phyloP scores from a whole-genome alignment of 805 yeast genomes.

The Metschnikowia lochheadii region DNA sequence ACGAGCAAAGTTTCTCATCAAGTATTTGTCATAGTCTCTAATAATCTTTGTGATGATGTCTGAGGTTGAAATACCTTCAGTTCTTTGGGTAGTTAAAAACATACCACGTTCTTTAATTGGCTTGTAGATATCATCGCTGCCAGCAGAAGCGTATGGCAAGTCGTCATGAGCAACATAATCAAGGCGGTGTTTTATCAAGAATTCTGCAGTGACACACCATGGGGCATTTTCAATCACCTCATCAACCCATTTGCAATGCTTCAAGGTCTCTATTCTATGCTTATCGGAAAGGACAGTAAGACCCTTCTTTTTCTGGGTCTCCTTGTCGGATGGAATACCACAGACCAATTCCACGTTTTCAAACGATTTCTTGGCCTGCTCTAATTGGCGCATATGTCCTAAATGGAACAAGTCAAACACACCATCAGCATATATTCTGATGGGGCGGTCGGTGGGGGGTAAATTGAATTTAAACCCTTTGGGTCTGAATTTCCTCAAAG shows the following conservation, averaged over 20 bases:
- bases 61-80: conserved; percentile 93
- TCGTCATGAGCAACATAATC: conserved; percentile 99
- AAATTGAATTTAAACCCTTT: conserved; percentile 69
- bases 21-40: conserved; percentile 91
- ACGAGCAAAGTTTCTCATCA: conserved; percentile 95
- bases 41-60: conserved; percentile 94
- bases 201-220: conserved; percentile 87
- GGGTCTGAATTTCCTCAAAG: conserved; percentile 75
- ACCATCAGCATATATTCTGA: conserved; percentile 97
- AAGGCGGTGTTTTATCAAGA: conserved; percentile 70
- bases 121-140: conserved; percentile 84
- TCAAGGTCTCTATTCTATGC: conserved; percentile 86
- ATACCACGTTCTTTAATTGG: conserved; percentile 88
- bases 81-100: conserved; percentile 92
- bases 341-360: conserved; percentile 81
- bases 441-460: conserved; percentile 83
- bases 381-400: conserved; percentile 97
- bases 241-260: conserved; percentile 96
- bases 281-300: conserved; percentile 84
- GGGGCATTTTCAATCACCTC: conserved; percentile 94
- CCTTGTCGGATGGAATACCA: conserved; percentile 87
- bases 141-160: conserved; percentile 88
- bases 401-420: conserved; percentile 94
- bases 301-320: conserved; percentile 90
- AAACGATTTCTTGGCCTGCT: conserved; percentile 91